Base-by-base conservation (phyloP, 352 stramenopile genomes). In the Phytophthora idaei region DNA sequence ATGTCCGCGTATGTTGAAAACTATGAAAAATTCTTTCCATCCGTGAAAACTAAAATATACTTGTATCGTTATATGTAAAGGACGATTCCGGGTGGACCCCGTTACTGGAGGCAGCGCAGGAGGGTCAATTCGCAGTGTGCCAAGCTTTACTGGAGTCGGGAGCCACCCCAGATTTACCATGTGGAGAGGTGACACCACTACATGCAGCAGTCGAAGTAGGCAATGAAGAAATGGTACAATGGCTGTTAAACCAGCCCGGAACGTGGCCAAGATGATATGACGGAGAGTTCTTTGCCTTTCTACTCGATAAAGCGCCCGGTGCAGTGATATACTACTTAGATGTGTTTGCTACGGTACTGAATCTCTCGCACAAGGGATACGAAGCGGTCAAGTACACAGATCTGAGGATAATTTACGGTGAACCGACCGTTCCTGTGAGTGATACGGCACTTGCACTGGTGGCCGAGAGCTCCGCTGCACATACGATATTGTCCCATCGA, bases 101-200 rank as follows among this genome's bases (percentile, higher is more conserved):
- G 25, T 58, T 89, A 61, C 76, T 90, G 6, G 82, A 90, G 46
- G 82, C 80, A 5, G 76, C 78, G 4, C 80, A 90, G 46, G 80
- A 88, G 63, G 82, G 78, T 2, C 80, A 85, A 52, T 74, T 86
- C 52, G 57, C 45, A 21, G 79, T 78, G n/a, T 87, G 80, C 34
- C 63, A 78, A 48, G 73, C 78, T 21, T 61, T 89, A 21, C 37
- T 89, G 4, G 75, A 71, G 11, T 58, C 69, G n/a, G 77, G 77
- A 14, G 80, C 78, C 8, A 82, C 60, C 5, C 76, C 78, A 0
- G 65, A 88, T 44, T 57, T 89, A 4, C 66, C 69, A 0, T 58
- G 74, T 12, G 57, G 49, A 5, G 64, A 76, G 0, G 61, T 90
- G 42, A 88, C 82, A 10, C 80, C 80, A 12, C 61, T 88, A 25